Conservation (phyloP, 495 filamentous ascomycete species). For the Usnea hakonensis region DNA sequence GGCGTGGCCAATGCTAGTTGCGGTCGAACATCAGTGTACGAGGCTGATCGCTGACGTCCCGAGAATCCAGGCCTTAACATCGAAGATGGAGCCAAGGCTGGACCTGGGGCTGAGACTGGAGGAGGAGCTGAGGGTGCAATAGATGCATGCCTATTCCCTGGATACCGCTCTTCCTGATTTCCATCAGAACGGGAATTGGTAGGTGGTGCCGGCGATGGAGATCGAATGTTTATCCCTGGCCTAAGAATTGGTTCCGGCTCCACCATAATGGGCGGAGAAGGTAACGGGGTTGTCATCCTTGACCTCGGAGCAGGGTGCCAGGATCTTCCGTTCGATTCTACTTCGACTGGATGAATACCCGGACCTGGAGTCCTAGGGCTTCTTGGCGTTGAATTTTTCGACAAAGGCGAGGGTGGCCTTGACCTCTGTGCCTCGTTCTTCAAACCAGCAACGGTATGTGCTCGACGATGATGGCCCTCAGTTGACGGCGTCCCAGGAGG, state of each 20-base stretch:
- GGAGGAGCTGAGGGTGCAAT: not conserved
- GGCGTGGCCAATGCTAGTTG: constrained; percentile 12
- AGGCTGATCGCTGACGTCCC: constrained; percentile 16
- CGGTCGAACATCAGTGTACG: constrained; percentile 16
- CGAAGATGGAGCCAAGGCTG: not conserved
- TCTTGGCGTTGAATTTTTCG: not conserved
- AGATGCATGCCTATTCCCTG: not conserved
- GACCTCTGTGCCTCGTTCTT: constrained; percentile 17
- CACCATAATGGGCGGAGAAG: not conserved
- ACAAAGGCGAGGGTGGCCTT: constrained; percentile 20
- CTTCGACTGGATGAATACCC: not conserved
- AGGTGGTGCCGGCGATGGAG: constrained; percentile 16
- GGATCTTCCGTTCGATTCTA: constrained; percentile 14
- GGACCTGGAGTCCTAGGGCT: constrained; percentile 3
- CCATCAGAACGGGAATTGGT: not conserved
- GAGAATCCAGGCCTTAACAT: constrained; percentile 11
- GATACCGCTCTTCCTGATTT: not conserved
- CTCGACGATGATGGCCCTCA: not conserved
- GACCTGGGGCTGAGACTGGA: not conserved
- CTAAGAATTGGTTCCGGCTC: constrained; percentile 5
- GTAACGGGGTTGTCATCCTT: constrained; percentile 17
- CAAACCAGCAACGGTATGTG: constrained; percentile 10
- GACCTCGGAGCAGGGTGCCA: constrained; percentile 1
- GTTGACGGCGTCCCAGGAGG: constrained; percentile 23
- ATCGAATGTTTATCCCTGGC: constrained; percentile 18